Evolutionary conservation across 2,329 filamentous ascomycete genomes (phyloP).

Genomic region (Karstenula rhodostoma): DNA sequence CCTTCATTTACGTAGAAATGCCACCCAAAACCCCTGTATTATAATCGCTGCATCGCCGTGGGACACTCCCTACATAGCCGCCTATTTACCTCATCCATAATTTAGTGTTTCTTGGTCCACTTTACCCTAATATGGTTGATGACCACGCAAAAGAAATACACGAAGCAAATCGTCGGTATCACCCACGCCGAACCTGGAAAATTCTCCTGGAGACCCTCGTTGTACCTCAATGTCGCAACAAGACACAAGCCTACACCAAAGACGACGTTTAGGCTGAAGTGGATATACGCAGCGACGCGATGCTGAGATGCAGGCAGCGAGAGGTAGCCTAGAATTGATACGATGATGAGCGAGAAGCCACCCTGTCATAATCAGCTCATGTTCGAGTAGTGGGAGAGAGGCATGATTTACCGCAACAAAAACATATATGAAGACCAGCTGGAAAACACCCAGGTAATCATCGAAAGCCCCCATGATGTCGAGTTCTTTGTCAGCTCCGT

Average conservation of each 20-base stretch:
- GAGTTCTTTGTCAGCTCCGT: constrained; percentile 9
- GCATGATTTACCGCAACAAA: constrained; percentile 34
- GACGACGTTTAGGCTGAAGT: constrained; percentile 30
- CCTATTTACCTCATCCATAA: neutral
- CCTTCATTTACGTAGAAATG: constrained; percentile 21
- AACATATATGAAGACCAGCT: constrained; percentile 40
- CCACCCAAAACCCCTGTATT: too few relatives aligned
- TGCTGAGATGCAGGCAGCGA: constrained; percentile 34
- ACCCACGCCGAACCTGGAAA: constrained; percentile 39
- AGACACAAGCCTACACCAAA: constrained; percentile 36
- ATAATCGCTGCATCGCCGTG: too few relatives aligned
- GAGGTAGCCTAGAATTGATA: constrained; percentile 37
- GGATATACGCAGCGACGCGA: constrained; percentile 28
- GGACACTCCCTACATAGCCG: too few relatives aligned
- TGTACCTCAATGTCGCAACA: constrained; percentile 31
- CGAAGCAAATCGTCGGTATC: constrained; percentile 39
- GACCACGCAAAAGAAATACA: constrained; percentile 36
- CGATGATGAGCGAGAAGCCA: constrained; percentile 34
- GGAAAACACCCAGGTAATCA: constrained; percentile 31
- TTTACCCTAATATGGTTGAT: constrained; percentile 25
- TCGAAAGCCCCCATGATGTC: constrained; percentile 13
- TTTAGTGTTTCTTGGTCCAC: constrained; percentile 4
- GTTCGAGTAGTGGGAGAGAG: neutral
- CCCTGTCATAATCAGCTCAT: constrained; percentile 24
- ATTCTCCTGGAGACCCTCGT: constrained; percentile 18